phyloP scores from a whole-genome alignment of 768 basidiomycete genomes.

The Psilocybe tampanensis region DNA sequence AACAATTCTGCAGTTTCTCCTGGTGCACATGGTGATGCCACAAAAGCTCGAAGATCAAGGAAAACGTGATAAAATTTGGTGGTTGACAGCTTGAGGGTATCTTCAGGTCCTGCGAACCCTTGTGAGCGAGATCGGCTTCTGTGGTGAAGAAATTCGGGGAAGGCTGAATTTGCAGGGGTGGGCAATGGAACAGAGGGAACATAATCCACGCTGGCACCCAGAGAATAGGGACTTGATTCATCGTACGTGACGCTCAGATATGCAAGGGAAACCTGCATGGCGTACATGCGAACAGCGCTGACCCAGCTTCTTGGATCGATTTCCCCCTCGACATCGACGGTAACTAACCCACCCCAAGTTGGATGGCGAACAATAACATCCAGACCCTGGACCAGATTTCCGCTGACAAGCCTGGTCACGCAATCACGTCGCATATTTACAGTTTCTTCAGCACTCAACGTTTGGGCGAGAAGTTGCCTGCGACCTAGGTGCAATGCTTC shows the following conservation, averaged over 20 bases:
- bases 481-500: constrained; percentile 91
- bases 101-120: constrained; percentile 29
- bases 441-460: constrained; percentile 86
- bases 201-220: constrained; percentile 50
- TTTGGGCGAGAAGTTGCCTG: constrained; percentile 85
- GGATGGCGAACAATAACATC: constrained; percentile 98
- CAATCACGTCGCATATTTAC: constrained; percentile 81
- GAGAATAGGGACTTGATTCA: constrained; percentile 40
- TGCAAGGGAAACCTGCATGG: constrained; percentile 83
- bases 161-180: constrained; percentile 70
- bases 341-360: constrained; percentile 85
- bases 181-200: constrained; percentile 47
- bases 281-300: constrained; percentile 89
- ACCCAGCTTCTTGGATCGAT: constrained; percentile 83
- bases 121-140: constrained; percentile 43
- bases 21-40: constrained; percentile 86
- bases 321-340: constrained; percentile 87
- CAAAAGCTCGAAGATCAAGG: constrained; percentile 89
- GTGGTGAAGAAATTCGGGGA: constrained; percentile 55
- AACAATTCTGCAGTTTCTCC: constrained; percentile 93
- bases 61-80: constrained; percentile 88
- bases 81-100: constrained; percentile 39
- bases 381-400: constrained; percentile 89
- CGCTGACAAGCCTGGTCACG: constrained; percentile 83
- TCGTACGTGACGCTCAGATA: constrained; percentile 64